phyloP scores from a whole-genome alignment of 495 filamentous ascomycete species.

The Xylaria acuta region DNA sequence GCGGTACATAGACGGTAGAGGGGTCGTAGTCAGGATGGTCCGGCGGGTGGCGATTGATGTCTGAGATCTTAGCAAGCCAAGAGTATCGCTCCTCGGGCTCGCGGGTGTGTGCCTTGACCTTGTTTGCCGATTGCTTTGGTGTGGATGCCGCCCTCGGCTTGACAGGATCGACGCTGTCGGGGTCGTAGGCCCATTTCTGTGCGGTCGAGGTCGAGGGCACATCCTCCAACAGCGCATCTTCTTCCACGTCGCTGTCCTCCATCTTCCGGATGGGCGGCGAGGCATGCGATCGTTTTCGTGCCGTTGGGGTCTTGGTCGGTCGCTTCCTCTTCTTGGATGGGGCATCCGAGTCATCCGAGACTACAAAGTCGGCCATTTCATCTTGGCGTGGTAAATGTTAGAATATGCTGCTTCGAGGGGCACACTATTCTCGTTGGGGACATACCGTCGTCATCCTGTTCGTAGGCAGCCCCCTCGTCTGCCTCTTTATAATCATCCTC shows the following conservation, averaged over 20 bases:
- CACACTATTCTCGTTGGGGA: neutral
- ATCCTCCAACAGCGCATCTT: constrained; percentile 63
- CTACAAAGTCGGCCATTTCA: constrained; percentile 82
- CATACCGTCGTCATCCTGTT: constrained; percentile 66
- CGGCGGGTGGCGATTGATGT: constrained; percentile 79
- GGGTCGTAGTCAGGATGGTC: constrained; percentile 92
- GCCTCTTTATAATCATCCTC: constrained; percentile 79
- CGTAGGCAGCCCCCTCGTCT: constrained; percentile 45
- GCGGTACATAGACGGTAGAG: constrained; percentile 88
- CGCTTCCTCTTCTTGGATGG: constrained; percentile 72
- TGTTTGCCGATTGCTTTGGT: constrained; percentile 59
- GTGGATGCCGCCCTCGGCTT: constrained; percentile 56
- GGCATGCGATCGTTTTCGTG: constrained; percentile 63
- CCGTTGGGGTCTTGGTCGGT: constrained; percentile 55
- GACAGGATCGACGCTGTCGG: constrained; percentile 67
- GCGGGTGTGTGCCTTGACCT: constrained; percentile 76
- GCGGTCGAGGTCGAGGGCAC: constrained; percentile 71
- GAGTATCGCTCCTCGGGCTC: constrained; percentile 84
- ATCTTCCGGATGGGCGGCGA: constrained; percentile 49
- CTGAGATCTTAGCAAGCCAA: constrained; percentile 85
- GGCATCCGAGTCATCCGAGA: constrained; percentile 83
- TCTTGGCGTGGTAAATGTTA: constrained; percentile 51
- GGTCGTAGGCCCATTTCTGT: constrained; percentile 84
- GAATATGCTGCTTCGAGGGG: neutral
- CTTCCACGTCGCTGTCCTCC: constrained; percentile 31